A percentile compares a stretch with the other conserved stretches of the same genome.
Conservation (phyloP, 2,329 filamentous ascomycete species). For the Lasiodiplodia sp. region DNA sequence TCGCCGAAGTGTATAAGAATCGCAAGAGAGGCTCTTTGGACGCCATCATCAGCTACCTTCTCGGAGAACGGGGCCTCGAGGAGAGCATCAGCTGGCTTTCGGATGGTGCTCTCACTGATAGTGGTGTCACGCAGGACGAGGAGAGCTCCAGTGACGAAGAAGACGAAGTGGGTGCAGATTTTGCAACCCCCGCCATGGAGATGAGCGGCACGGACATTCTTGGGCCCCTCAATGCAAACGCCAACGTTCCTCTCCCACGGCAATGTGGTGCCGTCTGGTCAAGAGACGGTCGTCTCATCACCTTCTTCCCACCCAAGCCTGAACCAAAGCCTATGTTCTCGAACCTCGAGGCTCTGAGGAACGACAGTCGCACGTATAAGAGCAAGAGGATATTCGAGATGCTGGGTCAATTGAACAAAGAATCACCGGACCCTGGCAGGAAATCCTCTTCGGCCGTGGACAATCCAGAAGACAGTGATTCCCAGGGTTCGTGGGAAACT, state of each 20-base stretch:
- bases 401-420: constrained; percentile 66
- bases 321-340: constrained; percentile 57
- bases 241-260: constrained; percentile 69
- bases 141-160: constrained; percentile 88
- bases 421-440: constrained; percentile 56
- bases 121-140: constrained; percentile 54
- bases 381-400: constrained; percentile 67
- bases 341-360: constrained; percentile 56
- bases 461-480: constrained; percentile 40
- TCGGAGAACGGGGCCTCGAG: constrained; percentile 65
- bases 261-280: constrained; percentile 65
- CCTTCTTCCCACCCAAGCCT: constrained; percentile 63
- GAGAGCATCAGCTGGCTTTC: constrained; percentile 63
- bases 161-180: constrained; percentile 58
- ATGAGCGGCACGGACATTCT: constrained; percentile 60
- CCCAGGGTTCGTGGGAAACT: constrained; percentile 32
- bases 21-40: constrained; percentile 66
- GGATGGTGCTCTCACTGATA: constrained; percentile 61
- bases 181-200: constrained; percentile 52
- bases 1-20: constrained; percentile 62
- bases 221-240: constrained; percentile 64
- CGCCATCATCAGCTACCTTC: constrained; percentile 66
- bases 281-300: constrained; percentile 63
- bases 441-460: constrained; percentile 41
- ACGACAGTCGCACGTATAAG: constrained; percentile 55